phyloP scores from a whole-genome alignment of 2,329 filamentous ascomycete genomes.

The Fusarium sp. region DNA sequence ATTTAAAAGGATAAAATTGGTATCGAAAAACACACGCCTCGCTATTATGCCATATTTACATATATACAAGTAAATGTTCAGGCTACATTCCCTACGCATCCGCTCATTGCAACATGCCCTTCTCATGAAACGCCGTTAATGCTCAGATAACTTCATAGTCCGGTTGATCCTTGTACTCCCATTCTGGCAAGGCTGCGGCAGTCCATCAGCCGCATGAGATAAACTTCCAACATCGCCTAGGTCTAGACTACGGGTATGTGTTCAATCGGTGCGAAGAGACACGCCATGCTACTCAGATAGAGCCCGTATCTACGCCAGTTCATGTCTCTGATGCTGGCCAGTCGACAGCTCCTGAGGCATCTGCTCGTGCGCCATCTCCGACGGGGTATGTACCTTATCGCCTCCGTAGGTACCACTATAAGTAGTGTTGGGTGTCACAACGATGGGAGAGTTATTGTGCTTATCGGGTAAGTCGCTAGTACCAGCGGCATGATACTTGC shows the following conservation, averaged over 20 bases:
- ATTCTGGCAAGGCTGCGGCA: neutral
- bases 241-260: neutral
- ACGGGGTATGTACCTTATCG: neutral
- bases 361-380: neutral
- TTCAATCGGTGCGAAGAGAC: neutral
- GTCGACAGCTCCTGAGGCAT: conserved; percentile 1
- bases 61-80: neutral
- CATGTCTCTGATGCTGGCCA: conserved; percentile 7
- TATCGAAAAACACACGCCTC: conserved; percentile 4
- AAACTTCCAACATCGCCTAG: neutral
- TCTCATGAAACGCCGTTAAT: neutral
- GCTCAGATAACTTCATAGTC: neutral
- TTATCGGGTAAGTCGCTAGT: neutral
- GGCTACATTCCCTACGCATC: neutral
- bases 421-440: neutral
- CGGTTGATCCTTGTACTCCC: neutral
- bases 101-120: neutral
- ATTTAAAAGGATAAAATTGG: neutral
- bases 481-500: neutral
- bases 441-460: neutral
- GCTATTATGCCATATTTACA: neutral
- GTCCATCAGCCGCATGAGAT: neutral
- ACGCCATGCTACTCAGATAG: neutral
- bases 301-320: conserved; percentile 5
- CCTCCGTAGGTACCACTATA: neutral